Evolutionary conservation across 345 rosid genomes (phyloP).

Genomic region (Rhizophora mangle): DNA sequence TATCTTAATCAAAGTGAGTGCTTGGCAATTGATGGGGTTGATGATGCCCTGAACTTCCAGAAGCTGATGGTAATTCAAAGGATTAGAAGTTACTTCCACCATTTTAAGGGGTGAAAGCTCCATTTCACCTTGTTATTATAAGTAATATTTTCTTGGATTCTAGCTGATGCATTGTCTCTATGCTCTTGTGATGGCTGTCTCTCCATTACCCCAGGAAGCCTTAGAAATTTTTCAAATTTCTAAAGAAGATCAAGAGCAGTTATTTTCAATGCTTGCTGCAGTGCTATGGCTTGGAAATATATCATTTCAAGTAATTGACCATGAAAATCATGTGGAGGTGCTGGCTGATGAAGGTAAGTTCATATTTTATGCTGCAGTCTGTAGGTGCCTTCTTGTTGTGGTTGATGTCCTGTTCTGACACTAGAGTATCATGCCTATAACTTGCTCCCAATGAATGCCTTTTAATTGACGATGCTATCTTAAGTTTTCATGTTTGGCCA

Average conservation of each 20-base stretch:
- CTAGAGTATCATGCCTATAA: background rate
- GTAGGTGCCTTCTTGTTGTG: background rate
- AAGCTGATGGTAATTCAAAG: slow-evolving; percentile 59
- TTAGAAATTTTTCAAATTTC: slow-evolving; percentile 62
- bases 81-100: slow-evolving; percentile 2
- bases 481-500: background rate
- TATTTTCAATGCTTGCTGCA: slow-evolving; percentile 79
- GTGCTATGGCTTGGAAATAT: slow-evolving; percentile 90
- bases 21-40: slow-evolving; percentile 64
- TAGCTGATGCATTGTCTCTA: slow-evolving; percentile 1
- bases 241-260: slow-evolving; percentile 71
- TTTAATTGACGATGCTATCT: background rate
- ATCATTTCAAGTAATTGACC: slow-evolving; percentile 64
- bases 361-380: slow-evolving; percentile 7
- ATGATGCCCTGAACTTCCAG: slow-evolving; percentile 68
- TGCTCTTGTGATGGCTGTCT: slow-evolving; percentile 14
- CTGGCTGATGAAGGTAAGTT: slow-evolving; percentile 70
- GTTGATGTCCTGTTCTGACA: no score
- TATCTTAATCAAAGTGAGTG: slow-evolving; percentile 89
- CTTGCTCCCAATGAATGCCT: background rate
- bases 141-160: background rate
- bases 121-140: background rate
- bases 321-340: slow-evolving; percentile 84
- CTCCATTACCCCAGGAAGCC: slow-evolving; percentile 56
- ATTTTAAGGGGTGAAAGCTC: slow-evolving; percentile 5